Evolutionary conservation across 208 protist genomes (phyloP).

Genomic region (Crithidia thermophila): DNA sequence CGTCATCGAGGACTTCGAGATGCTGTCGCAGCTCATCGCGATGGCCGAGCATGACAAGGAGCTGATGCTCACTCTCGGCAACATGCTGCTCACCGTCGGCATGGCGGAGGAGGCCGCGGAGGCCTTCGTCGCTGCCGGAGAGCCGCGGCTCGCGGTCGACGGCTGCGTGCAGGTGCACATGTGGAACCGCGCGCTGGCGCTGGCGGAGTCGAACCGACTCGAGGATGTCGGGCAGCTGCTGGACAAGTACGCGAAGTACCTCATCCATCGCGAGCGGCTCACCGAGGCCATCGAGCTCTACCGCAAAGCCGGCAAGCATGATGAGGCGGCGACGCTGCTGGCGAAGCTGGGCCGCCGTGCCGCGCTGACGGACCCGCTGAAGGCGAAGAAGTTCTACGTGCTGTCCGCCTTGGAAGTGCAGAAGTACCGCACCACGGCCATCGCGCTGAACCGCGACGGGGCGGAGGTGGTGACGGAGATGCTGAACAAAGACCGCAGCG

Average conservation of each 20-base stretch:
- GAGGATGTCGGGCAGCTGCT: conserved; percentile 91
- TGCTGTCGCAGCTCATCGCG: conserved; percentile 87
- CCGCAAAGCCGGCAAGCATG: conserved; percentile 94
- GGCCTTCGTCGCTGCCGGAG: conserved; percentile 90
- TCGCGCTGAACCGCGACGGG: conserved; percentile 68
- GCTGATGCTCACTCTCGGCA: conserved; percentile 85
- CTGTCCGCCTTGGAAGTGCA: conserved; percentile 96
- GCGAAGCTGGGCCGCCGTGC: conserved; percentile 81
- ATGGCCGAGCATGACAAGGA: conserved; percentile 91
- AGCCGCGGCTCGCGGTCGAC: conserved; percentile 92
- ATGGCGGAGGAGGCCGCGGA: conserved; percentile 86
- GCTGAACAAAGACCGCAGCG: conserved; percentile 71
- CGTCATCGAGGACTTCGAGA: conserved; percentile 93
- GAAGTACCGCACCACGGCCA: conserved; percentile 73
- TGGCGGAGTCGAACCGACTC: conserved; percentile 88
- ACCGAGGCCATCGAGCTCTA: conserved; percentile 96
- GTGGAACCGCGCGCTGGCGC: conserved; percentile 89
- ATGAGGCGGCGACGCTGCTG: conserved; percentile 94
- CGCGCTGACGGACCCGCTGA: conserved; percentile 76
- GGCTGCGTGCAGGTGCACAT: conserved; percentile 95
- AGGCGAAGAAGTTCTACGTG: conserved; percentile 97
- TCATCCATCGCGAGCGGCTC: conserved; percentile 89
- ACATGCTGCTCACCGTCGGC: conserved; percentile 93
- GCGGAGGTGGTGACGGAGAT: conserved; percentile 73
- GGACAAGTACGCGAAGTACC: conserved; percentile 87